Evolutionary conservation across 2,329 filamentous ascomycete species (phyloP).

Genomic region (Biscogniauxia marginata): DNA sequence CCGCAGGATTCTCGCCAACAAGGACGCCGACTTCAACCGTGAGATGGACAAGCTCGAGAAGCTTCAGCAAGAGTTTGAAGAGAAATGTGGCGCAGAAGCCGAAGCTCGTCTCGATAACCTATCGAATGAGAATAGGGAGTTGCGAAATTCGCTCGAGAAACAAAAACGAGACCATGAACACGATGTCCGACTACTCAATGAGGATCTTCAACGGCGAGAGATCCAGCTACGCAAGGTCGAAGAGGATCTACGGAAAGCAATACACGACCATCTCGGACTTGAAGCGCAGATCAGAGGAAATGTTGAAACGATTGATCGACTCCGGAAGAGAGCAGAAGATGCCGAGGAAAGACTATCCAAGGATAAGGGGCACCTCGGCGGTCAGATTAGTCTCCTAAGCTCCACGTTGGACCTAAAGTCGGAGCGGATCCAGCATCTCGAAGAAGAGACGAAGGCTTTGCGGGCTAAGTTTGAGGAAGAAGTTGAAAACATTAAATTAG

Average conservation of each 20-base stretch:
- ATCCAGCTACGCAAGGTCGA: slow-evolving; percentile 48
- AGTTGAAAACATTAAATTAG: slow-evolving; percentile 70
- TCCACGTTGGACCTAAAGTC: slow-evolving; percentile 28
- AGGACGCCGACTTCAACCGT: slow-evolving; percentile 42
- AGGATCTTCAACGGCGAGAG: slow-evolving; percentile 55
- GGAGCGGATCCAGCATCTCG: slow-evolving; percentile 27
- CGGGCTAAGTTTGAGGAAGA: slow-evolving; percentile 23
- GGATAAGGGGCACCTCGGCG: slow-evolving; percentile 30
- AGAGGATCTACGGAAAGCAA: slow-evolving; percentile 39
- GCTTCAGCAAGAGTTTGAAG: slow-evolving; percentile 47
- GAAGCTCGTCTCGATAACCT: slow-evolving; percentile 32
- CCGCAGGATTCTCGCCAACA: slow-evolving; percentile 54
- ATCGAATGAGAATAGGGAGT: slow-evolving; percentile 63
- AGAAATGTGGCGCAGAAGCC: slow-evolving; percentile 31
- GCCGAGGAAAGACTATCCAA: slow-evolving; percentile 31
- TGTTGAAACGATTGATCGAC: slow-evolving; percentile 28
- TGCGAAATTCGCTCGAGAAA: slow-evolving; percentile 52
- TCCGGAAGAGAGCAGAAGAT: slow-evolving; percentile 29
- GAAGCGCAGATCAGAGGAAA: slow-evolving; percentile 27
- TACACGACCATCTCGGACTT: slow-evolving; percentile 20
- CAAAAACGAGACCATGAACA: slow-evolving; percentile 50
- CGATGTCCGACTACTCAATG: slow-evolving; percentile 35
- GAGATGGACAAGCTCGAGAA: slow-evolving; percentile 56
- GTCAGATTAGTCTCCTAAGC: slow-evolving; percentile 29
- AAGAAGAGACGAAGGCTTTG: slow-evolving; percentile 24